Evolutionary conservation across 164 flowering plant species (phyloP).

Genomic region (Sedum album): DNA sequence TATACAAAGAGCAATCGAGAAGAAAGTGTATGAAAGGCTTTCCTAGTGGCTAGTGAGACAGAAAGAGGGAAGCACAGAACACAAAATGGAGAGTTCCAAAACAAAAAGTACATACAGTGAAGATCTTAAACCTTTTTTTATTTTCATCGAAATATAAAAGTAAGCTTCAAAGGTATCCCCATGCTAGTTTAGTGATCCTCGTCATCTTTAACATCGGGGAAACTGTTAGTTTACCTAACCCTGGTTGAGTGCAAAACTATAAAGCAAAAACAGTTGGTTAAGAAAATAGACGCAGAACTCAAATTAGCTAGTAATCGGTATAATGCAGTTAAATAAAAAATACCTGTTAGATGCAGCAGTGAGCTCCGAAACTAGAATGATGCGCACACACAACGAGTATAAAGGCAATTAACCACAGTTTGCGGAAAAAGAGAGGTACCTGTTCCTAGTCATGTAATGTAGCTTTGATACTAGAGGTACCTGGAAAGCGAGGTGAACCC

Average conservation of each 20-base stretch:
- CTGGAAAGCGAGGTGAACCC: slow-evolving; percentile 1
- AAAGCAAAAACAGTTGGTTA: not conserved
- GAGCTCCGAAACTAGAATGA: not conserved
- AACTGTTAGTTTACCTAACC: slow-evolving; percentile 7
- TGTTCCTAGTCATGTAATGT: not conserved
- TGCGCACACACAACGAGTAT: not conserved
- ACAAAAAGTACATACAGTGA: slow-evolving; percentile 10
- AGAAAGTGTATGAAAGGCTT: slow-evolving; percentile 8
- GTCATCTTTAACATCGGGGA: slow-evolving; percentile 12
- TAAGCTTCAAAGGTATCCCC: not conserved
- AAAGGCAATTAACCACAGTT: not conserved
- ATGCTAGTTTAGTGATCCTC: slow-evolving; percentile 6
- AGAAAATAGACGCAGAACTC: not conserved
- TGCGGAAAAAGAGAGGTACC: not conserved
- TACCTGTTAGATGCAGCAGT: not conserved
- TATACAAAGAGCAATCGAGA: slow-evolving; percentile 7
- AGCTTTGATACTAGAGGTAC: not conserved
- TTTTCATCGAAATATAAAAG: slow-evolving; percentile 1
- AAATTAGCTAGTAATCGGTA: not conserved
- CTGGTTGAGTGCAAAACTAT: not conserved
- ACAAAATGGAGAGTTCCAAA: slow-evolving; percentile 30
- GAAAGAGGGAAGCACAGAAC: slow-evolving; percentile 20
- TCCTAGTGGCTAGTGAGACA: not conserved
- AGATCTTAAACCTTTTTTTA: slow-evolving; percentile 6
- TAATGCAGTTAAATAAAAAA: not conserved